A percentile compares a stretch with the other conserved stretches of the same genome.
Evolutionary conservation across 768 basidiomycete genomes (phyloP).

Genomic region (Panus rudis): DNA sequence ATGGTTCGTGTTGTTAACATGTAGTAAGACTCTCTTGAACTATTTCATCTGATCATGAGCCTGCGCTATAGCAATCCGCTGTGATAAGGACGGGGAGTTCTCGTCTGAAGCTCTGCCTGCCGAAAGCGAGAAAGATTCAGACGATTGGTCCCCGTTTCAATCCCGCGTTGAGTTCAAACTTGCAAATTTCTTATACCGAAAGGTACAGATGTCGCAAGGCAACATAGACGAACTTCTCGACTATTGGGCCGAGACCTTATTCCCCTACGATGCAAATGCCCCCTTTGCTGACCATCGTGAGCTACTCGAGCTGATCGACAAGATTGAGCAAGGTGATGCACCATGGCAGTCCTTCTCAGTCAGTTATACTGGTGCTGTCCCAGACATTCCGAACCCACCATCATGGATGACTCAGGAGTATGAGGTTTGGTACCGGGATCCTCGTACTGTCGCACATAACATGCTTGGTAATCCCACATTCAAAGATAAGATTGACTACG

Average conservation of each 20-base stretch:
- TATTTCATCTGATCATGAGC: no score
- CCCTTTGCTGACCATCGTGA: constrained; percentile 12
- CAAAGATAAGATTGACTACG: constrained; percentile 13
- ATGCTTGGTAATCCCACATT: constrained; percentile 20
- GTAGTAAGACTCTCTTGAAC: no score
- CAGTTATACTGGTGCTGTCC: constrained; percentile 10
- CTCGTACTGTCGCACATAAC: constrained; percentile 7
- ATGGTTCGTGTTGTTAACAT: no score
- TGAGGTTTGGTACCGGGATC: constrained; percentile 23
- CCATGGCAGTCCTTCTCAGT: constrained; percentile 23
- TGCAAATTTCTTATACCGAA: neutral
- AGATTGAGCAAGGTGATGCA: constrained; percentile 18
- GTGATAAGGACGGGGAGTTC: no score
- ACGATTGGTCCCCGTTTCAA: neutral
- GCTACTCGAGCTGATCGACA: constrained; percentile 22
- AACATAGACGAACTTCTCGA: constrained; percentile 12
- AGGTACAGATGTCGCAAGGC: neutral
- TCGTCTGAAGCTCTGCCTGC: no score
- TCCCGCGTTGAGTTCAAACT: neutral
- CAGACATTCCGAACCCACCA: constrained; percentile 8
- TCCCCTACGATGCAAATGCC: constrained; percentile 3
- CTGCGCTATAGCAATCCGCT: no score
- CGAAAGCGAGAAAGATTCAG: neutral
- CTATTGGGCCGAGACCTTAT: constrained; percentile 7
- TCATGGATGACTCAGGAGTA: constrained; percentile 16